Evolutionary conservation across 805 yeast genomes (phyloP).

Genomic region (Saturnispora silvae): DNA sequence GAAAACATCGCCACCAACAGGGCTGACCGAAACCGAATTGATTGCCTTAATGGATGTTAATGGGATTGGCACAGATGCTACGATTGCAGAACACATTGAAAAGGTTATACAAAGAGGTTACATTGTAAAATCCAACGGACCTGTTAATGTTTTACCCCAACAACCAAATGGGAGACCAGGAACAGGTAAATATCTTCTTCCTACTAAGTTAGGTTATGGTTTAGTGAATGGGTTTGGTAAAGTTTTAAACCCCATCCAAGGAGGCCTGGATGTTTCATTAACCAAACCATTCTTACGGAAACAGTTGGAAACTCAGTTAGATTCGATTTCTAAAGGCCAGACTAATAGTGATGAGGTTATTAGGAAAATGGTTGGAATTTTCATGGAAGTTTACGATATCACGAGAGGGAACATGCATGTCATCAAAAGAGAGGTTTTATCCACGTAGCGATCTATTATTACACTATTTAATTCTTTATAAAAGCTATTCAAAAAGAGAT

Average conservation of each 20-base stretch:
- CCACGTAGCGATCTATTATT: neutral
- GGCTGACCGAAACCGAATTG: constrained; percentile 84
- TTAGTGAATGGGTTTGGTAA: constrained; percentile 80
- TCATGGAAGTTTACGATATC: constrained; percentile 47
- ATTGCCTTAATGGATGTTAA: constrained; percentile 92
- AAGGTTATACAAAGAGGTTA: constrained; percentile 64
- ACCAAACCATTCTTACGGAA: constrained; percentile 85
- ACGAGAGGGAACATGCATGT: constrained; percentile 3
- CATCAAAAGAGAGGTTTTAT: constrained; percentile 1
- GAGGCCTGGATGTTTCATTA: constrained; percentile 57
- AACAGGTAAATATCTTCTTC: constrained; percentile 43
- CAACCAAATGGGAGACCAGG: constrained; percentile 28
- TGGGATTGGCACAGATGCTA: constrained; percentile 98
- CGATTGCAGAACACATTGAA: constrained; percentile 95
- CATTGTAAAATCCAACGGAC: constrained; percentile 32
- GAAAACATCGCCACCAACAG: constrained; percentile 68
- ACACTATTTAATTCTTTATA: neutral
- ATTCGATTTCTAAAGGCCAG: constrained; percentile 57
- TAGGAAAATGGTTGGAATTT: constrained; percentile 42
- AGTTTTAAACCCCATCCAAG: too few species aligned
- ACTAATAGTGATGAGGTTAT: constrained; percentile 44
- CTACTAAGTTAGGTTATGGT: constrained; percentile 77
- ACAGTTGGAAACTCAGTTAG: constrained; percentile 58
- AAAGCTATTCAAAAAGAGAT: neutral
- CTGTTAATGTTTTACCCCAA: neutral